Evolutionary conservation across 2,329 filamentous ascomycete species (phyloP), one percentile per base, ranked within the genome.

Genomic region (Paraconiothyrium sp.): DNA sequence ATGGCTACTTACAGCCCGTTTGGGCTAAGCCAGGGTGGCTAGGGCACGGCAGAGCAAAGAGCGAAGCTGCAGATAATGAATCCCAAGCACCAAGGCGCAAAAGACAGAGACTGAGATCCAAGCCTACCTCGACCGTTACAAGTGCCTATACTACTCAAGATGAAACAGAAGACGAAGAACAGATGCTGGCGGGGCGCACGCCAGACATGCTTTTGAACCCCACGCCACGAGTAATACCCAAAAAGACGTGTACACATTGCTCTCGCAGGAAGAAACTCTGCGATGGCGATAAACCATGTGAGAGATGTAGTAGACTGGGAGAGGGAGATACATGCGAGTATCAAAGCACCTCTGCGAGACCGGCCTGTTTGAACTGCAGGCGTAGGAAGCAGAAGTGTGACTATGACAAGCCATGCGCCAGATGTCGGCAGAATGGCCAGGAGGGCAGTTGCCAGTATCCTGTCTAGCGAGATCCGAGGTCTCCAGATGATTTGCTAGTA

Each of bases 1-100:
- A 92, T 74, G 88, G 90, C 0, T 92, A 90, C 69, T 67, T 92
- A 68, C 81, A 82, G 70, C 84, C 85, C 4, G 83, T 92, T 56
- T 67, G 65, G 16, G 63, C 62, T 16, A 75, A 76, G 64, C 67
- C 63, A 44, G 72, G 73, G 2, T 76, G 75, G 74, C 4, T 72
- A 4, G 69, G 71, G 3, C 55, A 61, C 27, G 69, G 70, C 3
- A 68, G 71, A 61, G 55, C 64, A 11, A 75, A 73, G 51, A 66
- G 68, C 52, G 57, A 50, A 16, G 54, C 47, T 24, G 56, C 41
- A 27, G 48, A 50, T 39, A 3, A 30, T n/a, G 39, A 54, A 49
- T 35, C 50, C 11, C 27, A 30, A 37, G 61, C 50, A 39, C 51
- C 39, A 13, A 65, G 20, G n/a, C 47, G 57, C 9, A 72, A 69